Conservation (phyloP, 2,329 filamentous ascomycete species). For the Aspergillus transmontanensis region DNA sequence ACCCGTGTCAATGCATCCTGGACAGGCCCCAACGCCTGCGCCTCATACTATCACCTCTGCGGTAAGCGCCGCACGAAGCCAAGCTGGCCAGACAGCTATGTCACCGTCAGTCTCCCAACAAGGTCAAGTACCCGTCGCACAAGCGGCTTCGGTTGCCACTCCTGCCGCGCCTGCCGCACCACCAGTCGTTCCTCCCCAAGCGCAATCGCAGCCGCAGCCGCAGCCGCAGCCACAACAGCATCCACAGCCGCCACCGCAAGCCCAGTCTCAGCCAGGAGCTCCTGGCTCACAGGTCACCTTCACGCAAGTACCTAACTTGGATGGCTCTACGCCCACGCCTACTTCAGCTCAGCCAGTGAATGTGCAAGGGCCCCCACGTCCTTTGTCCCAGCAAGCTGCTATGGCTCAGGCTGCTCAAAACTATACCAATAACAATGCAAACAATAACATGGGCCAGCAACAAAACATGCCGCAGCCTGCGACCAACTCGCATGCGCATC, state of each 20-base stretch:
- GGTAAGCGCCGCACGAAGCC: constrained; percentile 47
- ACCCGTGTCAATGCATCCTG: constrained; percentile 33
- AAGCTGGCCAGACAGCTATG: constrained; percentile 40
- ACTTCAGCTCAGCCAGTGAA: constrained; percentile 33
- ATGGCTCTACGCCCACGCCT: constrained; percentile 36
- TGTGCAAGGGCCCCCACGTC: constrained; percentile 42
- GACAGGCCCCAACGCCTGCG: constrained; percentile 40
- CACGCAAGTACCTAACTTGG: constrained; percentile 33
- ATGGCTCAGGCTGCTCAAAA: constrained; percentile 48
- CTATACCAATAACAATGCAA: constrained; percentile 39
- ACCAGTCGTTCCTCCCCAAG: constrained; percentile 20
- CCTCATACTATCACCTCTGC: constrained; percentile 53
- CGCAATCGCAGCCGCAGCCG: constrained; percentile 3
- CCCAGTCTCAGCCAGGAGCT: constrained; percentile 33
- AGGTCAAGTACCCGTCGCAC: constrained; percentile 33
- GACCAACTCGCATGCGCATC: constrained; percentile 42
- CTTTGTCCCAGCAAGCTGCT: constrained; percentile 49
- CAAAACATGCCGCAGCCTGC: constrained; percentile 33
- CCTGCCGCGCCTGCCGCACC: constrained; percentile 29
- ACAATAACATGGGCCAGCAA: constrained; percentile 24
- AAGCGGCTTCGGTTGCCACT: constrained; percentile 26
- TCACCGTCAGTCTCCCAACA: constrained; percentile 39
- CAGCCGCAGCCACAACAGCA: constrained; percentile 6
- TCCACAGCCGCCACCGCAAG: constrained; percentile 28
- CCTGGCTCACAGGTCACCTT: constrained; percentile 32